Conservation (phyloP, 768 basidiomycete species). For the Boletus sensibilis region DNA sequence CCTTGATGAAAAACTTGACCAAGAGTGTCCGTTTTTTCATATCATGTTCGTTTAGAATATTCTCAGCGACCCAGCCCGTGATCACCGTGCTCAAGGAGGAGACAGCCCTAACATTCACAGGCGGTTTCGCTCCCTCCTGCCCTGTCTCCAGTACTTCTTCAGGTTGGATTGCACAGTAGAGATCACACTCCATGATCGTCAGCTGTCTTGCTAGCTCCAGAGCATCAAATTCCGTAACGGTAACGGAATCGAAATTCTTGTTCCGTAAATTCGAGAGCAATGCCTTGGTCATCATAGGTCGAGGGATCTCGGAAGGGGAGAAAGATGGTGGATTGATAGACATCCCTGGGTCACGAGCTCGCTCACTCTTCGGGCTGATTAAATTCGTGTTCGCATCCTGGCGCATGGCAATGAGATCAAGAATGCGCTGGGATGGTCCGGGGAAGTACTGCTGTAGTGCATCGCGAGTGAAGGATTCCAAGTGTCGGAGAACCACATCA, state of each 20-base stretch:
- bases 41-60: slow-evolving; percentile 87
- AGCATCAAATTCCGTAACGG: slow-evolving; percentile 88
- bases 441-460: slow-evolving; percentile 63
- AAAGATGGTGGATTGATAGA: slow-evolving; percentile 60
- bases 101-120: slow-evolving; percentile 77
- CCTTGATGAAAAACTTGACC: slow-evolving; percentile 92
- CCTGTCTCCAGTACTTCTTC: slow-evolving; percentile 88
- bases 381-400: slow-evolving; percentile 45
- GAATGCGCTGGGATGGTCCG: slow-evolving; percentile 67
- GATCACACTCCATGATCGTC: slow-evolving; percentile 87
- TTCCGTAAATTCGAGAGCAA: slow-evolving; percentile 66
- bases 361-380: slow-evolving; percentile 58
- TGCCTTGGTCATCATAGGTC: slow-evolving; percentile 82
- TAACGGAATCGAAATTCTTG: slow-evolving; percentile 59
- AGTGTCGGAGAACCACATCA: slow-evolving; percentile 53
- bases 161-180: slow-evolving; percentile 83
- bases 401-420: slow-evolving; percentile 63
- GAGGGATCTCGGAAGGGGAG: slow-evolving; percentile 67
- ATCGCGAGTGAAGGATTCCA: slow-evolving; percentile 61
- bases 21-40: slow-evolving; percentile 75
- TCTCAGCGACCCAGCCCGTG: slow-evolving; percentile 95
- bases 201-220: slow-evolving; percentile 91
- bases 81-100: slow-evolving; percentile 87
- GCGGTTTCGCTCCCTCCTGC: slow-evolving; percentile 61
- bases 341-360: slow-evolving; percentile 74